Evolutionary conservation across 345 rosid species (phyloP).

Genomic region (Mallotus nudiflorus): DNA sequence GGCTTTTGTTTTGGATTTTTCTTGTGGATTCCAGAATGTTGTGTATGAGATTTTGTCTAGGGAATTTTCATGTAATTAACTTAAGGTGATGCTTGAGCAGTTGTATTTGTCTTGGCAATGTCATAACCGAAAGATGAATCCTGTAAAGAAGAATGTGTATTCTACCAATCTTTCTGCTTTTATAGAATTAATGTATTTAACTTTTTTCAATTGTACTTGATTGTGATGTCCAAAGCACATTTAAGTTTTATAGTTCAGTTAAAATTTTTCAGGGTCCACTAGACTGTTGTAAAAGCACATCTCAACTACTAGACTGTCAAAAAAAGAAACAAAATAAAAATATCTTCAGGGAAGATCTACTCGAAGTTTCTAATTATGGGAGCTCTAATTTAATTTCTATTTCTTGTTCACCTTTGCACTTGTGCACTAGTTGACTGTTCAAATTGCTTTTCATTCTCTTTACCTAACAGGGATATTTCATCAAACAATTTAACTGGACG

Average conservation of each 20-base stretch:
- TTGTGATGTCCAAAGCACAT: background rate
- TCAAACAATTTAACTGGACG: constrained; percentile 62
- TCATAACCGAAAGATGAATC: background rate
- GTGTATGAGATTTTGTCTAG: background rate
- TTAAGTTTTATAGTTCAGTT: constrained; percentile 5
- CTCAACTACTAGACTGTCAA: background rate
- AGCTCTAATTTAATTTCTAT: background rate
- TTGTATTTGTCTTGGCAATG: background rate
- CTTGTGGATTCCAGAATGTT: background rate
- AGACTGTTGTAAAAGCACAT: no score
- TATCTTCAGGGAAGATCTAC: background rate
- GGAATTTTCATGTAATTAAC: background rate
- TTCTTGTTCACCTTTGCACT: constrained; percentile 3
- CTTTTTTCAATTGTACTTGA: background rate
- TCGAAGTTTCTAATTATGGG: background rate
- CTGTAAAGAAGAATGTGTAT: no score
- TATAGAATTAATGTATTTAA: background rate
- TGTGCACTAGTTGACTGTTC: background rate
- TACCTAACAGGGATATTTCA: constrained; percentile 70
- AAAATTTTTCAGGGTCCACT: constrained; percentile 9
- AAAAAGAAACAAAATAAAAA: no score
- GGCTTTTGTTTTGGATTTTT: background rate
- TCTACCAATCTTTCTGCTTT: no score
- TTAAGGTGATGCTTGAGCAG: background rate
- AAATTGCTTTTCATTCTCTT: constrained; percentile 8